A percentile compares a stretch with the other conserved stretches of the same genome.
Evolutionary conservation across 495 filamentous ascomycete species (phyloP).

Genomic region (Extremus antarcticus): DNA sequence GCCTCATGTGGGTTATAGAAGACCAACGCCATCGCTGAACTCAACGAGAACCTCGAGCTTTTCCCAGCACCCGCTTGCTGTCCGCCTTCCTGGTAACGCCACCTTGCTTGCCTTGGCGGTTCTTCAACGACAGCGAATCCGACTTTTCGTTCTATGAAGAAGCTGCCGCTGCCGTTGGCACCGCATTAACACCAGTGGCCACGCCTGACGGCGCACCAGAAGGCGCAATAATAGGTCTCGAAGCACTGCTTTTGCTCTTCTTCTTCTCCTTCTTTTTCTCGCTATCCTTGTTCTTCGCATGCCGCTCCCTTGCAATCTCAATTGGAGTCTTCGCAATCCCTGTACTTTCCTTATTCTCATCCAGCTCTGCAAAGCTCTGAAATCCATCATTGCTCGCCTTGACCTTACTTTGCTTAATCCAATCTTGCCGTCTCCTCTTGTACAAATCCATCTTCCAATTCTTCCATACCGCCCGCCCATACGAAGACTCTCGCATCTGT

Average conservation of each 20-base stretch:
- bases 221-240: neutral
- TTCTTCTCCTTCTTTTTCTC: slow-evolving; percentile 13
- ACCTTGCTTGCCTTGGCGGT: too few species aligned
- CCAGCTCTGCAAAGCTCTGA: slow-evolving; percentile 27
- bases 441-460: slow-evolving; percentile 90
- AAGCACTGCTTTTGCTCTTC: slow-evolving; percentile 3
- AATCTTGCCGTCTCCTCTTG: slow-evolving; percentile 55
- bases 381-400: slow-evolving; percentile 33
- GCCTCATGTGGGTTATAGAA: too few species aligned
- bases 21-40: neutral
- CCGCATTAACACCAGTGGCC: too few species aligned
- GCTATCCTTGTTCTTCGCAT: slow-evolving; percentile 24
- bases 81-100: too few species aligned
- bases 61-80: too few species aligned
- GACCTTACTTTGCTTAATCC: slow-evolving; percentile 57
- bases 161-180: neutral
- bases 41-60: neutral
- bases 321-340: slow-evolving; percentile 21
- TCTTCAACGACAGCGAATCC: too few species aligned
- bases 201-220: neutral
- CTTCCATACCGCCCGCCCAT: slow-evolving; percentile 76
- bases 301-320: slow-evolving; percentile 29
- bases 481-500: slow-evolving; percentile 57
- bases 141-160: neutral
- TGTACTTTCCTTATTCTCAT: slow-evolving; percentile 4